A percentile compares a stretch with the other conserved stretches of the same genome.
These are phyloP conservation scores for Gyrodon lividus DNA, from an alignment of 768 basidiomycete species.

Conservation along the genomic window DNA sequence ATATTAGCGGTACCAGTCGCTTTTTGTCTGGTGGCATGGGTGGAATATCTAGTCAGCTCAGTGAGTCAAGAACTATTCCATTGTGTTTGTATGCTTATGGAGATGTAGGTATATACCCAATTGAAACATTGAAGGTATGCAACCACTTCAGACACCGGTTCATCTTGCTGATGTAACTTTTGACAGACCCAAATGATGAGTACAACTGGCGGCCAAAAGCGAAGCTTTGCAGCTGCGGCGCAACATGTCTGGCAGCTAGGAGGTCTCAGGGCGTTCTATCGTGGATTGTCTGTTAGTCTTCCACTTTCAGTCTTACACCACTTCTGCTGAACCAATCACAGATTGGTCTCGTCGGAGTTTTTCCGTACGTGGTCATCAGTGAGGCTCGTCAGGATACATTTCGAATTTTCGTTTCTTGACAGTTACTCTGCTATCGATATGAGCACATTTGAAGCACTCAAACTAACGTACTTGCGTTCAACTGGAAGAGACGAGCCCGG, in stretches of 20 bases:
- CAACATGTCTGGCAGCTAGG: constrained; percentile 77
- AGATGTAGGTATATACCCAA: constrained; percentile 83
- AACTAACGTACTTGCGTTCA: constrained; percentile 84
- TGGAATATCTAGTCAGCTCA: constrained; percentile 89
- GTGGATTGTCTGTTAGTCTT: constrained; percentile 77
- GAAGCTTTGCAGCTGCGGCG: constrained; percentile 60
- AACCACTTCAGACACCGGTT: neutral
- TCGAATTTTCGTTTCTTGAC: constrained; percentile 7
- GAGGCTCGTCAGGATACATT: neutral
- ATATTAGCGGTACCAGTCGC: constrained; percentile 88
- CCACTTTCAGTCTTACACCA: constrained; percentile 5
- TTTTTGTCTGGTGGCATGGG: constrained; percentile 96
- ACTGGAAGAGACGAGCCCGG: constrained; percentile 89
- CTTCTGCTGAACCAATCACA: constrained; percentile 33
- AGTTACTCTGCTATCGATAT: constrained; percentile 95
- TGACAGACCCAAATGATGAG: constrained; percentile 94
- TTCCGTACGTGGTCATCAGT: constrained; percentile 63
- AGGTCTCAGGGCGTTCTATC: constrained; percentile 82
- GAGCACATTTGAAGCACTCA: constrained; percentile 95
- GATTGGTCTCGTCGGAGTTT: constrained; percentile 95
- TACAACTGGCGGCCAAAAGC: constrained; percentile 58
- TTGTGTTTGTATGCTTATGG: constrained; percentile 14
- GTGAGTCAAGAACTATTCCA: constrained; percentile 43
- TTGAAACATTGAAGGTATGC: constrained; percentile 89
- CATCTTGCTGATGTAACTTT: constrained; percentile 2